Conservation (phyloP, 2,329 filamentous ascomycete genomes). For the Trichoderma sp. region DNA sequence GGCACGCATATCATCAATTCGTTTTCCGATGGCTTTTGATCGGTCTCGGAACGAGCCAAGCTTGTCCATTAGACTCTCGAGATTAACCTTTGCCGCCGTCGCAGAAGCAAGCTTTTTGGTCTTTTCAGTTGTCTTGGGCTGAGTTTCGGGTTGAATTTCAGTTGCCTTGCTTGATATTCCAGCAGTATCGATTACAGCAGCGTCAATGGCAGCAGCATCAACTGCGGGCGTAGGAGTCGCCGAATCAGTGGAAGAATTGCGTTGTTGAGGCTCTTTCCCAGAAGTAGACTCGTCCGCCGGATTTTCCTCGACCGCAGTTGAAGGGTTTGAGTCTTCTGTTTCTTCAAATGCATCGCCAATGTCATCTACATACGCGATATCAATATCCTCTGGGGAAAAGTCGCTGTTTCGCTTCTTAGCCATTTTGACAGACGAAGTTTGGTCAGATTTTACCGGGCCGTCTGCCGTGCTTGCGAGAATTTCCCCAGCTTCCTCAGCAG, state of each 20-base stretch:
- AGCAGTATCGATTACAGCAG: not conserved
- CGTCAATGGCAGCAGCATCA: not conserved
- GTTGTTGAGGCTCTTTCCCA: not conserved
- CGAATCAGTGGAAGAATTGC: not conserved
- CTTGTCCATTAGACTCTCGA: constrained; percentile 39
- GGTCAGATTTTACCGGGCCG: not conserved
- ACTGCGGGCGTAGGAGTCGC: not conserved
- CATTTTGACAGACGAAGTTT: not conserved
- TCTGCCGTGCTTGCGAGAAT: not conserved
- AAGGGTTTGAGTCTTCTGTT: constrained; percentile 21
- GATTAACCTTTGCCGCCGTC: constrained; percentile 36
- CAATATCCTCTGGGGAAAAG: constrained; percentile 50
- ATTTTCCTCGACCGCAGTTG: constrained; percentile 3
- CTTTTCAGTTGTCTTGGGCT: constrained; percentile 8
- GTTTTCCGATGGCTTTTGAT: constrained; percentile 35
- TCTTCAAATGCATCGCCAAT: constrained; percentile 31
- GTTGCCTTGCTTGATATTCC: not conserved
- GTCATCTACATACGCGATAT: constrained; percentile 45
- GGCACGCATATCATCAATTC: constrained; percentile 36
- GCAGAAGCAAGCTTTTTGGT: constrained; percentile 30
- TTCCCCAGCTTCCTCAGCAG: not conserved
- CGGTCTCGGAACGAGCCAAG: constrained; percentile 38
- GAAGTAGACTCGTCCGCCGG: not conserved
- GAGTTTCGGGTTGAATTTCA: not conserved
- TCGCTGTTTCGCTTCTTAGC: constrained; percentile 29